Evolutionary conservation across 352 stramenopile genomes (phyloP).

Genomic region (Globisporangium polare): DNA sequence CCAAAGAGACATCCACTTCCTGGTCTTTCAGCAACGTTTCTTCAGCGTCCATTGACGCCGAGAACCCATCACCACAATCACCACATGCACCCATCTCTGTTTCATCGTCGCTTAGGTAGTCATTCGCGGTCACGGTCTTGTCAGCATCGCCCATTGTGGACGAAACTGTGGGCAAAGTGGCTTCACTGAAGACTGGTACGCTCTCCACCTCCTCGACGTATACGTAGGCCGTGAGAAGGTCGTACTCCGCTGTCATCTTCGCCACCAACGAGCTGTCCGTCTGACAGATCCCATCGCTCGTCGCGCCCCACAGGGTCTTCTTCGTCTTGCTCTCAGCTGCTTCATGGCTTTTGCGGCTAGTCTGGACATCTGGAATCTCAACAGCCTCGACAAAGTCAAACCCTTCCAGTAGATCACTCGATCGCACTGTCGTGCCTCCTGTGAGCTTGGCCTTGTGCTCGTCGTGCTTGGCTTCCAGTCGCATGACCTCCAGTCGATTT

Average conservation of each 20-base stretch:
- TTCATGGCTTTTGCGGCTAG: background rate
- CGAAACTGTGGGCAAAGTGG: background rate
- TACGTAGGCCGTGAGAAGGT: constrained; percentile 17
- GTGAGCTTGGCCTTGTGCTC: background rate
- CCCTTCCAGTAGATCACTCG: constrained; percentile 11
- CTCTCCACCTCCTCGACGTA: constrained; percentile 20
- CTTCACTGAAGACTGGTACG: background rate
- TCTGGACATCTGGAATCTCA: background rate
- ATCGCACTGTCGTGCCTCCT: constrained; percentile 15
- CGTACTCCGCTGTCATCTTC: constrained; percentile 1
- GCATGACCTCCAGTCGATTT: constrained; percentile 40
- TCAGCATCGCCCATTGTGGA: background rate
- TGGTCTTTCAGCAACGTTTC: background rate
- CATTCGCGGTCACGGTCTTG: background rate
- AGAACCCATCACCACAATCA: background rate
- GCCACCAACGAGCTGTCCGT: constrained; percentile 7
- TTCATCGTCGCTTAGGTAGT: background rate
- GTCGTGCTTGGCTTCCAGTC: constrained; percentile 34
- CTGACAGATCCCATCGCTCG: constrained; percentile 11
- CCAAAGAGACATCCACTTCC: background rate
- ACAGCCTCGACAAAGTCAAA: constrained; percentile 38
- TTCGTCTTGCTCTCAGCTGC: background rate
- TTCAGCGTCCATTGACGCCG: background rate
- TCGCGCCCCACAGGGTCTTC: constrained; percentile 5
- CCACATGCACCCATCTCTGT: background rate